A percentile compares a stretch with the other conserved stretches of the same genome.
These are phyloP conservation scores for Colletotrichum liriopes DNA, from an alignment of 2,329 filamentous ascomycete genomes.

Conservation along the genomic window DNA sequence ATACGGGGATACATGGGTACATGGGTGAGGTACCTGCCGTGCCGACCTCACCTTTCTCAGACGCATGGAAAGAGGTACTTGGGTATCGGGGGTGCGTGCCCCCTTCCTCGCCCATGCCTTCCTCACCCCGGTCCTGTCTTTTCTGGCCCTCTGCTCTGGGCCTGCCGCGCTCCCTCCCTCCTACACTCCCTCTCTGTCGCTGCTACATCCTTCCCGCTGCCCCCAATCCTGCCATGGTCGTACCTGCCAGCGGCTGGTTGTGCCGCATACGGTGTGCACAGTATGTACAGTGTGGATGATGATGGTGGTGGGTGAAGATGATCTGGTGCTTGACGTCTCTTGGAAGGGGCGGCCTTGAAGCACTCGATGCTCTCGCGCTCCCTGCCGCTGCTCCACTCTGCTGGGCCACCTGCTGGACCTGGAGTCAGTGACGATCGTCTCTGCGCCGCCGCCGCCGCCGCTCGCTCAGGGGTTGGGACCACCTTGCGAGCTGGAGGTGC, in stretches of 20 bases:
- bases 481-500: constrained; percentile 24
- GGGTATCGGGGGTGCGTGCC: constrained; percentile 26
- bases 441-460: constrained; percentile 32
- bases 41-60: constrained; percentile 1
- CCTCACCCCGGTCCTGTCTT: constrained; percentile 1
- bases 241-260: constrained; percentile 5
- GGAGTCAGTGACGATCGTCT: constrained; percentile 39
- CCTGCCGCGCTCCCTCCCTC: not conserved
- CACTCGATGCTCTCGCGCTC: not conserved
- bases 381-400: constrained; percentile 9
- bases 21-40: not conserved
- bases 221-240: not conserved
- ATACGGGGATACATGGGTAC: constrained; percentile 20
- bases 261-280: not conserved
- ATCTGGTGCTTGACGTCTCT: not conserved
- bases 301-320: not conserved
- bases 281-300: not conserved
- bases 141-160: constrained; percentile 10
- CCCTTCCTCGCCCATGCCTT: constrained; percentile 12
- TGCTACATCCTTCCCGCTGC: not conserved
- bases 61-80: constrained; percentile 17
- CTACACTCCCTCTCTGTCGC: constrained; percentile 14
- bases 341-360: constrained; percentile 13
- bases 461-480: constrained; percentile 38
- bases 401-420: constrained; percentile 10